Evolutionary conservation across 179 eudicot genomes (phyloP).

Genomic region (Spergularia azorica): DNA sequence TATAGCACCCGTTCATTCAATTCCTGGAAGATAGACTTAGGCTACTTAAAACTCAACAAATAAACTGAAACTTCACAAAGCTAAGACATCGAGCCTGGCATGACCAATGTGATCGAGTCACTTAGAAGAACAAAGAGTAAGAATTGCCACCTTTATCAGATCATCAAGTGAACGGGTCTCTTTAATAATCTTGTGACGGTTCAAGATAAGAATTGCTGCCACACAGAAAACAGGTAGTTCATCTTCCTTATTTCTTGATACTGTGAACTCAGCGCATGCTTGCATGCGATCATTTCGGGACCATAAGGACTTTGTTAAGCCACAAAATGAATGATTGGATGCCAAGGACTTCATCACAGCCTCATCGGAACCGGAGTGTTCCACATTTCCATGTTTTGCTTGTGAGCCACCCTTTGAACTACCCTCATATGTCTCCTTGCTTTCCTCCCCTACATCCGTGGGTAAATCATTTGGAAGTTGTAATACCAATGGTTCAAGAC

Average conservation of each 20-base stretch:
- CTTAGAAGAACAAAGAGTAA: not conserved
- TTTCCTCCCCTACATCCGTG: slow-evolving; percentile 55
- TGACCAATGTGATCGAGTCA: not conserved
- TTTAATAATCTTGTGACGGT: slow-evolving; percentile 80
- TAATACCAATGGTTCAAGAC: slow-evolving; percentile 75
- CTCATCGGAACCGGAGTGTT: slow-evolving; percentile 48
- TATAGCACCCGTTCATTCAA: not conserved
- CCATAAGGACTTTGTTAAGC: slow-evolving; percentile 81
- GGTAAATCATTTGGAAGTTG: slow-evolving; percentile 60
- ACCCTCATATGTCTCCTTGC: slow-evolving; percentile 36
- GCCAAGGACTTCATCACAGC: slow-evolving; percentile 50
- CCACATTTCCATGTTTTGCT: slow-evolving; percentile 44
- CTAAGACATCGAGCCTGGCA: not conserved
- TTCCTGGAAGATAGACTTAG: not conserved
- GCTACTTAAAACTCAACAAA: not conserved
- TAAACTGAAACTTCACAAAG: not conserved
- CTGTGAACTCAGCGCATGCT: slow-evolving; percentile 39
- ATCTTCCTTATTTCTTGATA: slow-evolving; percentile 67
- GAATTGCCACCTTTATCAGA: slow-evolving; percentile 68
- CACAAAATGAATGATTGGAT: slow-evolving; percentile 77
- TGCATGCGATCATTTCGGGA: slow-evolving; percentile 64
- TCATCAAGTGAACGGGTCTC: slow-evolving; percentile 91
- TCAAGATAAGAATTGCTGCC: slow-evolving; percentile 83
- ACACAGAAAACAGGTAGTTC: slow-evolving; percentile 93
- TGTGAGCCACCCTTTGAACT: slow-evolving; percentile 47